Percentiles rank a stretch among this genome's conserved stretches.
Conservation (phyloP, 148 eudicot species). For the Gaultheria prostrata region DNA sequence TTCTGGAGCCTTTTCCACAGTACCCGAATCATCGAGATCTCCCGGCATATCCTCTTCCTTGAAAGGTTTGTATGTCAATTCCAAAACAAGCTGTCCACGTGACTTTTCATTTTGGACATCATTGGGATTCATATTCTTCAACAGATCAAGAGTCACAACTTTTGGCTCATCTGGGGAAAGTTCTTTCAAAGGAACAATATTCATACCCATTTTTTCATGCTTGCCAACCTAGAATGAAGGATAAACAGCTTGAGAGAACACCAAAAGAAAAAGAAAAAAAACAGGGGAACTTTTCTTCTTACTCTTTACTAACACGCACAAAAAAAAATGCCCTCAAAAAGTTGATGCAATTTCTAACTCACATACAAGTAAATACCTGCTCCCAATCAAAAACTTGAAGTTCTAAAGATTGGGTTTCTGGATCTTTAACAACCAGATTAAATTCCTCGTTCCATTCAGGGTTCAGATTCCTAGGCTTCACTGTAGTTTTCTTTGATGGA, state of each 20-base stretch:
- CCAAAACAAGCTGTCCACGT: conserved; percentile 69
- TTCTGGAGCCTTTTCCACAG: conserved; percentile 59
- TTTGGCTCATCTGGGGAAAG: conserved; percentile 70
- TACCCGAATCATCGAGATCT: conserved; percentile 38
- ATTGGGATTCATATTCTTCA: conserved; percentile 59
- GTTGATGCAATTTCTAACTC: neutral
- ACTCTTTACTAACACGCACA: neutral
- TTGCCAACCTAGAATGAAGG: conserved; percentile 55
- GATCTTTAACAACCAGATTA: conserved; percentile 69
- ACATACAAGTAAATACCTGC: conserved; percentile 42
- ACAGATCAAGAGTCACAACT: conserved; percentile 52
- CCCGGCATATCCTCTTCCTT: conserved; percentile 56
- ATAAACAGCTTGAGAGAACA: conserved; percentile 7
- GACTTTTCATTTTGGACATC: conserved; percentile 76
- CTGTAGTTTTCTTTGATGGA: conserved; percentile 82
- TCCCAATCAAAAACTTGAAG: conserved; percentile 81
- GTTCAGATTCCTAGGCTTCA: conserved; percentile 82
- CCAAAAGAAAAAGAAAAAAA: neutral
- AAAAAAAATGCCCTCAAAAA: neutral
- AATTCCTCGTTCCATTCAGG: conserved; percentile 97
- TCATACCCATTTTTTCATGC: conserved; percentile 89
- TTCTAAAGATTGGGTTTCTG: conserved; percentile 61
- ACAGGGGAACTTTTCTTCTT: neutral
- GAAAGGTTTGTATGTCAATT: conserved; percentile 72
- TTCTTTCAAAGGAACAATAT: conserved; percentile 67